These are phyloP conservation scores for Nigrospora oryzae DNA, from an alignment of 2,329 filamentous ascomycete genomes.

Conservation along the genomic window DNA sequence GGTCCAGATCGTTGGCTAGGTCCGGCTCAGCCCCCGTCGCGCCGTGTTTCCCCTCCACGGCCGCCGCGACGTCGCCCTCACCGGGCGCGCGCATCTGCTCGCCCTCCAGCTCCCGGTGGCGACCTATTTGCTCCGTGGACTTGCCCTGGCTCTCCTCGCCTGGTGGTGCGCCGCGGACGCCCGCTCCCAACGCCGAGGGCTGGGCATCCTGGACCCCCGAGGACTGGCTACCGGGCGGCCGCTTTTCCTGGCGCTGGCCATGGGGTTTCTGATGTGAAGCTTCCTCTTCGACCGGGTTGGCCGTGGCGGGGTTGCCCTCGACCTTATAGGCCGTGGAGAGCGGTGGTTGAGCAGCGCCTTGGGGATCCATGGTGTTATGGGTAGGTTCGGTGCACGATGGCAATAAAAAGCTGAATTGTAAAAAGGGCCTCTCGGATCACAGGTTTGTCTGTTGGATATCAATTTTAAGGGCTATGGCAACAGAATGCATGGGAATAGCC, in stretches of 20 bases:
- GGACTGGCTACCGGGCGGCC: slow-evolving; percentile 8
- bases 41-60: slow-evolving; percentile 15
- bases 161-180: slow-evolving; percentile 13
- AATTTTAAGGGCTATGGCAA: no score
- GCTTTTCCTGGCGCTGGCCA: slow-evolving; percentile 9
- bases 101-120: slow-evolving; percentile 16
- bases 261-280: slow-evolving; percentile 6
- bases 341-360: slow-evolving; percentile 16
- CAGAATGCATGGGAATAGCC: no score
- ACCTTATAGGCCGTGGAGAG: slow-evolving; percentile 14
- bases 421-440: no score
- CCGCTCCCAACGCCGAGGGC: slow-evolving; percentile 17
- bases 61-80: slow-evolving; percentile 18
- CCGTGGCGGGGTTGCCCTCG: slow-evolving; percentile 15
- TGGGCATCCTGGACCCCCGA: slow-evolving; percentile 9
- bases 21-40: slow-evolving; percentile 18
- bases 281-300: slow-evolving; percentile 14
- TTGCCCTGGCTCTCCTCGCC: slow-evolving; percentile 14
- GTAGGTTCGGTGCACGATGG: neutral
- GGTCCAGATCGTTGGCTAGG: slow-evolving; percentile 18
- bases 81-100: slow-evolving; percentile 18
- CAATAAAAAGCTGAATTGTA: neutral
- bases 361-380: slow-evolving; percentile 15
- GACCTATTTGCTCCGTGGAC: slow-evolving; percentile 11
- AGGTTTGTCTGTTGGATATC: no score